These are phyloP conservation scores for Fimicolochytrium jonesii DNA, from an alignment of 192 early-diverging fungal species.

Conservation along the genomic window DNA sequence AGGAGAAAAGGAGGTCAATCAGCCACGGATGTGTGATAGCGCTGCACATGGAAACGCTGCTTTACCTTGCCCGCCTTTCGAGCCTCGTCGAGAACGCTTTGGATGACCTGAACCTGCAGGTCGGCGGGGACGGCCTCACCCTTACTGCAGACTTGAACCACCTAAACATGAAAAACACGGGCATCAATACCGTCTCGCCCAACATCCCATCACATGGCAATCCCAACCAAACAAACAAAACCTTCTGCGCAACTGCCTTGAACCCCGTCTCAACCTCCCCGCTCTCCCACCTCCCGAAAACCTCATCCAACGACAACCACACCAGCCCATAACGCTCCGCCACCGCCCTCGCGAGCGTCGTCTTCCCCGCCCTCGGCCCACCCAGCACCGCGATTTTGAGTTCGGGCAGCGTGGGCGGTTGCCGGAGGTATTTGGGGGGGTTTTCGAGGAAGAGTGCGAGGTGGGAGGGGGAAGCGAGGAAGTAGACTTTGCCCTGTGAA, in stretches of 20 bases:
- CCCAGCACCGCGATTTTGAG: slow-evolving; percentile 39
- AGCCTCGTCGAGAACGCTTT: neutral
- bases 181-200: too few relatives aligned
- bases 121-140: slow-evolving; percentile 12
- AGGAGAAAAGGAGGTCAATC: too few relatives aligned
- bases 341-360: slow-evolving; percentile 41
- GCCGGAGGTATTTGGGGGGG: slow-evolving; percentile 42
- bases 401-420: slow-evolving; percentile 16
- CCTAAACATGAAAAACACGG: too few relatives aligned
- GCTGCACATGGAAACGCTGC: too few relatives aligned
- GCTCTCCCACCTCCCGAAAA: slow-evolving; percentile 33
- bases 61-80: neutral
- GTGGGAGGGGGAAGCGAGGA: slow-evolving; percentile 26
- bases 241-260: slow-evolving; percentile 14
- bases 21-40: too few relatives aligned
- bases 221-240: slow-evolving; percentile 11
- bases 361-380: slow-evolving; percentile 47
- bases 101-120: slow-evolving; percentile 4
- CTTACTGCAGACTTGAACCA: neutral
- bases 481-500: slow-evolving; percentile 37
- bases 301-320: slow-evolving; percentile 37
- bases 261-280: too few relatives aligned
- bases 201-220: too few relatives aligned
- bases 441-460: slow-evolving; percentile 34
- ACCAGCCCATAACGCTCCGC: slow-evolving; percentile 35